These are phyloP conservation scores for Aspergillus spinulosporus DNA, from an alignment of 2,329 filamentous ascomycete genomes.

Conservation along the genomic window DNA sequence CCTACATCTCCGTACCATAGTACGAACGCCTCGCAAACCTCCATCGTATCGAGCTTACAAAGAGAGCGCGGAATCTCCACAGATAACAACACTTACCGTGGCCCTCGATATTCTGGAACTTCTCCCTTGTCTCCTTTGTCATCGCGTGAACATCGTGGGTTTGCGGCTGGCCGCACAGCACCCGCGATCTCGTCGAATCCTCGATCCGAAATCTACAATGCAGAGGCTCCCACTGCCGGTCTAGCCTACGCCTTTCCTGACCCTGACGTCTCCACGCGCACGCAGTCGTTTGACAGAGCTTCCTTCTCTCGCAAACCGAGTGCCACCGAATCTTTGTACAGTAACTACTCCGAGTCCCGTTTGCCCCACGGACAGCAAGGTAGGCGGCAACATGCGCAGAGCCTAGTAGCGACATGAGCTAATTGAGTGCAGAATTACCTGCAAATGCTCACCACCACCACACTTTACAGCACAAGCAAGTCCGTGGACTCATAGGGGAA, in stretches of 20 bases:
- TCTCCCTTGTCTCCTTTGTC: conserved; percentile 45
- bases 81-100: conserved; percentile 41
- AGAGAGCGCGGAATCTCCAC: conserved; percentile 46
- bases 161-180: conserved; percentile 49
- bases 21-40: conserved; percentile 48
- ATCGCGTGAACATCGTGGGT: conserved; percentile 43
- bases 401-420: too few species aligned
- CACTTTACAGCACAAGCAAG: conserved; percentile 50
- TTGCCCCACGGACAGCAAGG: conserved; percentile 51
- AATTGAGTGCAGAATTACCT: conserved; percentile 42
- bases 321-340: conserved; percentile 48
- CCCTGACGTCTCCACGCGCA: conserved; percentile 43
- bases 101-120: conserved; percentile 43
- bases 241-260: conserved; percentile 54
- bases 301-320: conserved; percentile 48
- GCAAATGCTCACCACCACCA: conserved; percentile 50
- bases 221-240: conserved; percentile 51
- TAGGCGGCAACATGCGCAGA: conserved; percentile 30
- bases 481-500: conserved; percentile 50
- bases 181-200: conserved; percentile 53
- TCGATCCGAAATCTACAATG: conserved; percentile 52
- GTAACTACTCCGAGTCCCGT: conserved; percentile 49
- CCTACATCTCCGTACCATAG: conserved; percentile 50
- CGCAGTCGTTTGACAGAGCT: conserved; percentile 36
- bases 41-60: conserved; percentile 46